Base-by-base conservation (phyloP, 306 rosid species). In the Ormosia semicastrata region DNA sequence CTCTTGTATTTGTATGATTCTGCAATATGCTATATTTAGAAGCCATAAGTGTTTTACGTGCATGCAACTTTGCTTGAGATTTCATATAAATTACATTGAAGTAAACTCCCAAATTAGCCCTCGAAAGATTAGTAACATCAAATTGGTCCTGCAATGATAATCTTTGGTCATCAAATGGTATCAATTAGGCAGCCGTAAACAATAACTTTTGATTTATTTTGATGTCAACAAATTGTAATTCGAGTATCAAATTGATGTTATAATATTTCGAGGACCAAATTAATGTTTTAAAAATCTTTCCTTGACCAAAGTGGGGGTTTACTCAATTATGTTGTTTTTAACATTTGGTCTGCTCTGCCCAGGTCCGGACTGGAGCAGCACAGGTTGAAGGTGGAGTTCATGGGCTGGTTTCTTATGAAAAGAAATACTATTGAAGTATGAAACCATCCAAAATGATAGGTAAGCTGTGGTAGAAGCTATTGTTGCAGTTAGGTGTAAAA, bases 331-430 rank as follows among this genome's bases (percentile, higher is more conserved):
- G 11, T 6, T 34, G 5, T 78, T 4, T 18, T 44, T 69, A 68
- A 52, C 32, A 77, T 69, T 57, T 81, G 43, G 57, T 57, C 3
- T 80, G 84, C 46, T 77, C 15, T 78, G n/a, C 64, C 39, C 88
- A 95, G 98, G 97, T 92, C 18, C 92, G 99, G 65, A 79, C 88
- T 0, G 99, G 99, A 78, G 99, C 98, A 68, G 98, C 98, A 50
- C 99, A 95, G 86, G 91, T 92, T 60, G 98, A 95, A 89, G 99
- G 99, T 75, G 98, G 97, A 53, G 12, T 95, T 71, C 98, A 93
- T 86, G 98, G 97, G 63, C 83, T 95, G 73, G 91, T 91, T 84
- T 89, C 99, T 44, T 92, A 90, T 40, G 96, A 89, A 83, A 95
- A 95, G 96, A 95, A 91, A 77, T 82, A 91, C 56, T 93, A 75